Conservation (phyloP, 176 grass and related monocot species). For the Triticum timopheevii region DNA sequence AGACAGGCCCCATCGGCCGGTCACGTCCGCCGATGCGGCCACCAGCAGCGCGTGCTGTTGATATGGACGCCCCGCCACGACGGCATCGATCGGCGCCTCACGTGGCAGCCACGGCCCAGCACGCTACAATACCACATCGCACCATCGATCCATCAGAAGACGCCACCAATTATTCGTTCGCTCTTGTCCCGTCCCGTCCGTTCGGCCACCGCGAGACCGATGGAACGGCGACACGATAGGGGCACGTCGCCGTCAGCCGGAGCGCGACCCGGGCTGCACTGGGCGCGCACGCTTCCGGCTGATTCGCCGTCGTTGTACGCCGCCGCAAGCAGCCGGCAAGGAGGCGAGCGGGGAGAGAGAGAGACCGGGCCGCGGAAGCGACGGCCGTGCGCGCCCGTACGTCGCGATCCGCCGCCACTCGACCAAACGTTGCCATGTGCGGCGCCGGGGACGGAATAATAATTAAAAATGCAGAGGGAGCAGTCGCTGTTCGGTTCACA, state of each 20-base stretch:
- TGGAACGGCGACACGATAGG: background rate
- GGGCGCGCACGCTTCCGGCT: background rate
- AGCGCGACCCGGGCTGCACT: background rate
- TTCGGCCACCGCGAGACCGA: background rate
- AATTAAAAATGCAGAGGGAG: too few species aligned
- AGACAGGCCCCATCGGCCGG: background rate
- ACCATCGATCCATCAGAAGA: background rate
- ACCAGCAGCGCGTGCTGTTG: background rate
- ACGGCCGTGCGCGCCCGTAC: too few species aligned
- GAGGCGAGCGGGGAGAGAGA: background rate
- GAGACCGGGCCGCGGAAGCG: background rate
- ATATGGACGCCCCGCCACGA: background rate
- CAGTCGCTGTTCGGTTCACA: too few species aligned
- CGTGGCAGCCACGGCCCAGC: slow-evolving; percentile 3
- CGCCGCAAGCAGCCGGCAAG: background rate
- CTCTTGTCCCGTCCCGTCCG: background rate
- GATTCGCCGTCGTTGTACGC: background rate
- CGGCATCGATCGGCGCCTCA: background rate
- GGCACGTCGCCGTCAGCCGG: background rate
- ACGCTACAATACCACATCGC: background rate
- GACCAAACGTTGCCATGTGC: too few species aligned
- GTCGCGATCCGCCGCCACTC: too few species aligned
- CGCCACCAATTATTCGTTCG: background rate
- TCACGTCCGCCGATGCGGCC: slow-evolving; percentile 2
- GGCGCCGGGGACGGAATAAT: too few species aligned